Base-by-base conservation (phyloP, 352 stramenopile species). In the Phytophthora podocarpi region DNA sequence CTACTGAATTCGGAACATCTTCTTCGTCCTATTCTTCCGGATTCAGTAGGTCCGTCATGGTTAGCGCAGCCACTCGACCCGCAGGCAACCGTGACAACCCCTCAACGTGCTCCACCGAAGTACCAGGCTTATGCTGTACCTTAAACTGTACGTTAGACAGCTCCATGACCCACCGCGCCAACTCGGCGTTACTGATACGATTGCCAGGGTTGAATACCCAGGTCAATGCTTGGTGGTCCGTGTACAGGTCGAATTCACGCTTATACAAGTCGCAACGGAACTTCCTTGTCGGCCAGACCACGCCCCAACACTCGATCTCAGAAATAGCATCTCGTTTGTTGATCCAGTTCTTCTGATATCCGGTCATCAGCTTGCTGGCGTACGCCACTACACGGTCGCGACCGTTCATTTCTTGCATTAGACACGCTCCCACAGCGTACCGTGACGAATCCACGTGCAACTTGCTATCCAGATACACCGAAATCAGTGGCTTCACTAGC, bases 121-220 rank as follows among this genome's bases (percentile, higher is more conserved):
- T 52, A 12, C 40, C 40, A 20, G 52, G 28, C 11, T 52, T 52
- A n/a, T 52, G 52, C 18, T 52, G 28, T 0, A 60, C 39, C 13
- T 52, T 51, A 23, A 52, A 51, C 26, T 43, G 52, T 7, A 60
- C 11, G 21, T 40, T 49, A 2, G 52, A 60, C 1, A 52, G 30
- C 12, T 52, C 52, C 40, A 52, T 52, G 0, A 21, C 40, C 40
- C 52, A 60, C 32, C 40, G 20, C 13, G 52, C 52, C 21, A 60
- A 11, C 23, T 60, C 52, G 3, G 40, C 20, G 18, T 60, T 60
- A 10, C 2, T 15, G 1, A 15, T 35, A 12, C 40, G 23, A 4
- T 18, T 48, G 40, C 10, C 34, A 9, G 34, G 23, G 10, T 34
- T 21, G 8, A 48, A 48, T 4, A 48, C n/a, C 40, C 40, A 48